These are phyloP conservation scores for Voacanga thouarsii DNA, from an alignment of 257 asterid species.

Conservation along the genomic window DNA sequence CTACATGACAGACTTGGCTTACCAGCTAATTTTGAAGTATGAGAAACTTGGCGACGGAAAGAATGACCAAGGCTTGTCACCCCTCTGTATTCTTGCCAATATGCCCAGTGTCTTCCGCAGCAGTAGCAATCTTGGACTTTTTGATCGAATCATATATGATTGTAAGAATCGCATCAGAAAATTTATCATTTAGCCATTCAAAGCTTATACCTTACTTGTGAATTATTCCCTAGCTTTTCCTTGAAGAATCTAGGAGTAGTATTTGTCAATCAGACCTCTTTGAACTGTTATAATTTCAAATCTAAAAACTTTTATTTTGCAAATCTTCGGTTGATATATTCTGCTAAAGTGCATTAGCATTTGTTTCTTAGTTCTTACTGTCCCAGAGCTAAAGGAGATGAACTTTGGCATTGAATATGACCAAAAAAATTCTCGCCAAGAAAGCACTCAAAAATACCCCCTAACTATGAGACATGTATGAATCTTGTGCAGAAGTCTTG, in stretches of 20 bases:
- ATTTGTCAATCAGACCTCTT: too few relatives aligned
- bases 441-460: conserved; percentile 19
- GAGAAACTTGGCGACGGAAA: conserved; percentile 22
- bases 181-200: not conserved
- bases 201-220: not conserved
- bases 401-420: not conserved
- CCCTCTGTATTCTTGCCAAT: conserved; percentile 48
- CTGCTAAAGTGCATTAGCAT: not conserved
- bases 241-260: too few relatives aligned
- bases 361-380: conserved; percentile 3
- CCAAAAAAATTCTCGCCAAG: not conserved
- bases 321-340: not conserved
- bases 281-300: too few relatives aligned
- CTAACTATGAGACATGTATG: conserved; percentile 38
- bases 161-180: conserved; percentile 24
- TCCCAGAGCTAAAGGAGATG: conserved; percentile 3
- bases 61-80: conserved; percentile 44
- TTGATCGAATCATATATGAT: conserved; percentile 33
- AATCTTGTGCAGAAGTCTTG: conserved; percentile 10
- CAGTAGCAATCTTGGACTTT: conserved; percentile 31
- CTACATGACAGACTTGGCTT: conserved; percentile 37
- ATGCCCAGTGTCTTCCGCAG: conserved; percentile 44
- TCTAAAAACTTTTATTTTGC: too few relatives aligned
- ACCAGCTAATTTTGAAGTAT: conserved; percentile 25
- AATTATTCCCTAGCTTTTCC: not conserved